Evolutionary conservation across 345 rosid genomes (phyloP).

Genomic region (Dipteronia sinensis): DNA sequence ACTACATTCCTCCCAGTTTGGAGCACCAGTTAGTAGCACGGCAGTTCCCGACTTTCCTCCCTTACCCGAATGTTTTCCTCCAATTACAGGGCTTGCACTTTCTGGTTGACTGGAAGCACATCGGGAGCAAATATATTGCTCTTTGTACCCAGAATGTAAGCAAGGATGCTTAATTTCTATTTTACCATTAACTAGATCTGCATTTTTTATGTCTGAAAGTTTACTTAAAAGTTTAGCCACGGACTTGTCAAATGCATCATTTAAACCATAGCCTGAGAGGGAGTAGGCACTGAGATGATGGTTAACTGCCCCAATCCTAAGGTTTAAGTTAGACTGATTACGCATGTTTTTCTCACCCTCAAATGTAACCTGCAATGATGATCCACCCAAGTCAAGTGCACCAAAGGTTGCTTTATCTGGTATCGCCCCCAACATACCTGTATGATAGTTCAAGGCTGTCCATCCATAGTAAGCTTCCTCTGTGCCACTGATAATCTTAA

Average conservation of each 20-base stretch:
- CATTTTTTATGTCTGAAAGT: constrained; percentile 42
- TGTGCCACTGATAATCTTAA: constrained; percentile 81
- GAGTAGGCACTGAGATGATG: constrained; percentile 96
- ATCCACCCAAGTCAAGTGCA: constrained; percentile 97
- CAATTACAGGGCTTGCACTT: constrained; percentile 45
- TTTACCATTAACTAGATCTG: constrained; percentile 53
- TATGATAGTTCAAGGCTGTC: constrained; percentile 89
- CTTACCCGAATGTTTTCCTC: constrained; percentile 38
- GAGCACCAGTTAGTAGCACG: constrained; percentile 77
- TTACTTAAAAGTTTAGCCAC: constrained; percentile 60
- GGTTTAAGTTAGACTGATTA: constrained; percentile 63
- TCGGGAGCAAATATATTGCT: constrained; percentile 66
- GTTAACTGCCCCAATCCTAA: constrained; percentile 73
- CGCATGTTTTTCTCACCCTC: constrained; percentile 64
- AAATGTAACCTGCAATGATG: constrained; percentile 97
- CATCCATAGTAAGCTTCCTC: constrained; percentile 98
- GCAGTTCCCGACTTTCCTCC: constrained; percentile 64
- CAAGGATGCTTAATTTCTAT: constrained; percentile 89
- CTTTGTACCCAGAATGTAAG: constrained; percentile 80
- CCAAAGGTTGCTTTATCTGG: constrained; percentile 88
- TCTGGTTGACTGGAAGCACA: constrained; percentile 56
- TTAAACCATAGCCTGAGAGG: constrained; percentile 95
- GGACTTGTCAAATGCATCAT: constrained; percentile 95
- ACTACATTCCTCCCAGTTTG: constrained; percentile 82
- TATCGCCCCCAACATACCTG: constrained; percentile 58